Evolutionary conservation across 2,329 filamentous ascomycete species (phyloP), one percentile per base, ranked within the genome.

Genomic region (Metarhizium brunneum): DNA sequence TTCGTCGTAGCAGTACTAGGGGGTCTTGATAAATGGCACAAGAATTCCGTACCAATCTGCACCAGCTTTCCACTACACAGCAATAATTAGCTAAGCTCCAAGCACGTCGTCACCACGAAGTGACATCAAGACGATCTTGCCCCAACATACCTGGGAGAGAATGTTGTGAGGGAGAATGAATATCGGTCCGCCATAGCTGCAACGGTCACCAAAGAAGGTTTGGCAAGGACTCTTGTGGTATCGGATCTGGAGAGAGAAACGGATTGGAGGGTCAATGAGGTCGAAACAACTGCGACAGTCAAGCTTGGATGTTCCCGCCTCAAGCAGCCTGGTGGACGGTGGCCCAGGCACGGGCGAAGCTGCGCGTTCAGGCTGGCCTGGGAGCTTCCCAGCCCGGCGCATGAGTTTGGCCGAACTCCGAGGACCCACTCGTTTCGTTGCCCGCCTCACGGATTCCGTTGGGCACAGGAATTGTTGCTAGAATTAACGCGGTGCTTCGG

Each of bases 121-220:
- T 61, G 49, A 47, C 57, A 58, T 65, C 60, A 65, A 62, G 53
- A 59, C 25, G 10, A 30, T 48, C 47, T 47, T n/a, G 42, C 38
- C 25, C 25, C 57, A 56, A 69, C 84, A 75, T 85, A 95, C 94
- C 92, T 99, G 73, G 94, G 94, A 69, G 94, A 97, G 86, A 99
- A 99, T 62, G 94, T 99, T 62, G 94, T 99, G 72, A 99, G 83
- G 58, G 94, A 99, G 85, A 99, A 99, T 55, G 92, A 96, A 77
- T 99, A 99, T 80, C 94, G 84, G 76, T 99, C 94, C 69, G 94
- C 92, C 92, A 99, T 99, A 71, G 63, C 78, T 68, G 66, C 59
- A 61, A 53, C 32, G 58, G 45, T 54, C 59, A 36, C 54, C 47
- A 38, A 43, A 7, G 18, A 50, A 42, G 11, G 43, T 40, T 30